Evolutionary conservation across 371 early-diverging fungal genomes (phyloP), one percentile per base, ranked within the genome.

Genomic region (Mucor saturninus): DNA sequence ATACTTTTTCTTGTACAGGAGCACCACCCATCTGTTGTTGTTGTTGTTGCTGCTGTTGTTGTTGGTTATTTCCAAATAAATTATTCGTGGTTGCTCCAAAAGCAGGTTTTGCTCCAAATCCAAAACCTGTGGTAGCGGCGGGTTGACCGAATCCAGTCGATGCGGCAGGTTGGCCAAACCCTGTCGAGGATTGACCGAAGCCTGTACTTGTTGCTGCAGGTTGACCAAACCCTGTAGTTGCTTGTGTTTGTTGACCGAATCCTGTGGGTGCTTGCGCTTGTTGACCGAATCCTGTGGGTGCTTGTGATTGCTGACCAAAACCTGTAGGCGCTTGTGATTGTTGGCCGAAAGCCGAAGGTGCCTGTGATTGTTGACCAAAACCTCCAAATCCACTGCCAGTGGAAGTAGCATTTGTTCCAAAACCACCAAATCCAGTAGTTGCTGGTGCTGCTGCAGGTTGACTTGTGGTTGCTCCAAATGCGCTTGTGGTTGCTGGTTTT

Each of bases 1-100:
- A 80, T 9, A 68, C 61, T 31, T 74, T 69, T 45, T 67, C 61
- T 61, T 61, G 71, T 26, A 64, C 39, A 39, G 56, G 64, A n/a
- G 66, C 43, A 13, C 46, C 40, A 46, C 40, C 48, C 35, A 49
- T 45, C 46, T 56, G 56, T 53, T 62, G 68, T 30, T 57, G 68
- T 30, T 57, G 73, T 29, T 57, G 74, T 69, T 54, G 74, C 26
- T 79, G 73, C 29, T 58, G 74, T 62, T 56, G 60, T 61, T 54
- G 55, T 7, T 28, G 15, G n/a, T 54, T 52, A 52, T 56, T 56
- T 6, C 64, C 56, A 40, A 60, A 56, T 21, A 46, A 46, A 21
- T 46, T 46, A 46, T n/a, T 46, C 21, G 46, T 21, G 15, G 42
- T 6, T 35, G 35, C 35, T 29, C 46, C 42, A 48, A 49, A 42